Evolutionary conservation across 2,329 filamentous ascomycete species (phyloP).

Genomic region (Sporothrix schenckii): DNA sequence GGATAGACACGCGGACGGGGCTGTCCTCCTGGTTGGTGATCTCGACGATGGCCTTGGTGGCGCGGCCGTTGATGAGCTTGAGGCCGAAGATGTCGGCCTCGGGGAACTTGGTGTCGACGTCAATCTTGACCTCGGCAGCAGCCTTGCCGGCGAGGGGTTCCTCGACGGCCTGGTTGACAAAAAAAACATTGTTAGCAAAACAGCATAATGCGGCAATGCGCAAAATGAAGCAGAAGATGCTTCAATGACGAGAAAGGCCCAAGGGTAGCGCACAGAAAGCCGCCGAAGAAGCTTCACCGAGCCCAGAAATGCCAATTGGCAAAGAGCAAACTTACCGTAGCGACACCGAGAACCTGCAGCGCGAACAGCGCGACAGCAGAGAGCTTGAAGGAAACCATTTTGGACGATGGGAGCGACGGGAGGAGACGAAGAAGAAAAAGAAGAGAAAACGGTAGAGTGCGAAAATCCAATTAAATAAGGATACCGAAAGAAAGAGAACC

Average conservation of each 20-base stretch:
- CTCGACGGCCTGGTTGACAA: conserved; percentile 27
- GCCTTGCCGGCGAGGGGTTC: conserved; percentile 35
- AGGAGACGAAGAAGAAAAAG: conserved; percentile 31
- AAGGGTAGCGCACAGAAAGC: not conserved
- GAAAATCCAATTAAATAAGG: conserved; percentile 15
- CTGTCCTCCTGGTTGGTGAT: conserved; percentile 81
- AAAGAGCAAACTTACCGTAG: conserved; percentile 56
- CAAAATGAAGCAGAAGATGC: not conserved
- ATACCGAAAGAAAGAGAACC: conserved; percentile 2
- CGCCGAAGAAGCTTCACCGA: not conserved
- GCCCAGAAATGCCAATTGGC: not conserved
- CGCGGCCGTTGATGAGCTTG: conserved; percentile 90
- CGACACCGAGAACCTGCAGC: conserved; percentile 66
- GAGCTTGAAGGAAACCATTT: conserved; percentile 75
- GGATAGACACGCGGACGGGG: conserved; percentile 72
- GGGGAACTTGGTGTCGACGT: conserved; percentile 65
- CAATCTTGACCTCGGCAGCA: conserved; percentile 61
- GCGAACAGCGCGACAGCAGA: conserved; percentile 73
- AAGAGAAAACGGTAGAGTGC: conserved; percentile 25
- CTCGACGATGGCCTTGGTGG: conserved; percentile 79
- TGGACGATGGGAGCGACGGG: conserved; percentile 38
- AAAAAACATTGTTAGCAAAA: not conserved
- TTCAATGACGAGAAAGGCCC: conserved; percentile 4
- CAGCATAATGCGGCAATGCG: not conserved
- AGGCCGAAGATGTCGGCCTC: conserved; percentile 86